phyloP scores from a whole-genome alignment of 2,329 filamentous ascomycete species.

The Ascochyta clinopodiicola region DNA sequence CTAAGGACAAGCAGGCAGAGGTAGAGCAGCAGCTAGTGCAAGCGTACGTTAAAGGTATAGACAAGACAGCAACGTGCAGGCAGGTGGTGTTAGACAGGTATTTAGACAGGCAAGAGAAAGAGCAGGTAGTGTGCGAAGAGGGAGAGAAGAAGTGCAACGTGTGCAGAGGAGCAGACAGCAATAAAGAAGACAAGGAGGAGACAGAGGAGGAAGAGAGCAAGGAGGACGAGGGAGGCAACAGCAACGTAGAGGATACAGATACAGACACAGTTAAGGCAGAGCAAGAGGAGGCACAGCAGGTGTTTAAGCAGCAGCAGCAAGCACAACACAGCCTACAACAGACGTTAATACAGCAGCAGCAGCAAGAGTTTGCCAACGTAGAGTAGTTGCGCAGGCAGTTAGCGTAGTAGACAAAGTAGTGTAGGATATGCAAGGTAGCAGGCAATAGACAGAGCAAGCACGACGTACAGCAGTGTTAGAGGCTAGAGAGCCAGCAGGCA shows the following conservation, averaged over 20 bases:
- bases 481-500: slow-evolving; percentile 1
- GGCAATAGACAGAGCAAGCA: slow-evolving; percentile 12
- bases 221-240: neutral
- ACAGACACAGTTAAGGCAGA: slow-evolving; percentile 1
- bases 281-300: slow-evolving; percentile 6
- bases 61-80: too few relatives aligned
- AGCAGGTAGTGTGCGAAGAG: slow-evolving; percentile 8
- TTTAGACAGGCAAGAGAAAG: slow-evolving; percentile 9
- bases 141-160: slow-evolving; percentile 16
- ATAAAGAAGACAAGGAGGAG: slow-evolving; percentile 1
- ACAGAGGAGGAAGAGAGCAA: slow-evolving; percentile 3
- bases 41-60: neutral
- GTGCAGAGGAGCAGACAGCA: neutral
- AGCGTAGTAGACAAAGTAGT: slow-evolving; percentile 13
- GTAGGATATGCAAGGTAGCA: slow-evolving; percentile 13
- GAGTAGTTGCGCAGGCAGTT: slow-evolving; percentile 17
- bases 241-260: slow-evolving; percentile 1
- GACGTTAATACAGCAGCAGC: too few relatives aligned
- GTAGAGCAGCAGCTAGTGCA: slow-evolving; percentile 4
- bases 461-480: slow-evolving; percentile 12
- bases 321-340: too few relatives aligned
- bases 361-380: neutral
- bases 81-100: neutral
- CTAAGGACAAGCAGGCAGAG: slow-evolving; percentile 6
- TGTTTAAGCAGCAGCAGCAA: neutral